Conservation (phyloP, 2,329 filamentous ascomycete species). For the Cladophialophora bantiana region DNA sequence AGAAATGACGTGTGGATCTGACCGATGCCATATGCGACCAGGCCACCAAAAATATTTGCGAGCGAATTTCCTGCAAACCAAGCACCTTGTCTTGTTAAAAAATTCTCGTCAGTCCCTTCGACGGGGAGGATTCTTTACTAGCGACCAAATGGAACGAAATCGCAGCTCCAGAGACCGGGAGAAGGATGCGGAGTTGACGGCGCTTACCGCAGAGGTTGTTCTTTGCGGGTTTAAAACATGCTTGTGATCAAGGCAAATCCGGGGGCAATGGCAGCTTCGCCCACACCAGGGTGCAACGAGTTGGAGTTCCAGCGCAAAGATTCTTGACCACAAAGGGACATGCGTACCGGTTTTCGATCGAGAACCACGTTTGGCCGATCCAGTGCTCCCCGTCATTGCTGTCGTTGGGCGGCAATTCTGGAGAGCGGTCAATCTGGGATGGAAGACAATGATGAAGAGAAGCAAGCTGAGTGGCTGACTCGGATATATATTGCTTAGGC, state of each 20-base stretch:
- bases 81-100: slow-evolving; percentile 42
- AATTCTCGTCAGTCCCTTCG: slow-evolving; percentile 1
- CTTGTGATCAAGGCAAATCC: slow-evolving; percentile 48
- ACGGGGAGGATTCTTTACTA: neutral
- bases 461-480: slow-evolving; percentile 21
- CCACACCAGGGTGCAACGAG: slow-evolving; percentile 45
- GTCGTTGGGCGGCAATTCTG: neutral
- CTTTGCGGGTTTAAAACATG: slow-evolving; percentile 51
- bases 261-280: slow-evolving; percentile 49
- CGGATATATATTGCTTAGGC: slow-evolving; percentile 18
- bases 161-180: neutral
- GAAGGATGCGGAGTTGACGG: neutral
- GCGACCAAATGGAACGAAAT: neutral
- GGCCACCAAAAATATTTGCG: slow-evolving; percentile 52
- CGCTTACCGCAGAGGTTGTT: slow-evolving; percentile 42
- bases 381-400: slow-evolving; percentile 7
- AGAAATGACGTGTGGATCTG: slow-evolving; percentile 48
- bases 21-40: slow-evolving; percentile 53
- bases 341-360: slow-evolving; percentile 49
- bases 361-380: slow-evolving; percentile 34
- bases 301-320: slow-evolving; percentile 8
- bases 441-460: slow-evolving; percentile 1
- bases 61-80: slow-evolving; percentile 49
- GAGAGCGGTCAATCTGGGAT: neutral
- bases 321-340: slow-evolving; percentile 2